These are phyloP conservation scores for Rhodamnia argentea DNA, from an alignment of 345 rosid genomes.

Conservation along the genomic window DNA sequence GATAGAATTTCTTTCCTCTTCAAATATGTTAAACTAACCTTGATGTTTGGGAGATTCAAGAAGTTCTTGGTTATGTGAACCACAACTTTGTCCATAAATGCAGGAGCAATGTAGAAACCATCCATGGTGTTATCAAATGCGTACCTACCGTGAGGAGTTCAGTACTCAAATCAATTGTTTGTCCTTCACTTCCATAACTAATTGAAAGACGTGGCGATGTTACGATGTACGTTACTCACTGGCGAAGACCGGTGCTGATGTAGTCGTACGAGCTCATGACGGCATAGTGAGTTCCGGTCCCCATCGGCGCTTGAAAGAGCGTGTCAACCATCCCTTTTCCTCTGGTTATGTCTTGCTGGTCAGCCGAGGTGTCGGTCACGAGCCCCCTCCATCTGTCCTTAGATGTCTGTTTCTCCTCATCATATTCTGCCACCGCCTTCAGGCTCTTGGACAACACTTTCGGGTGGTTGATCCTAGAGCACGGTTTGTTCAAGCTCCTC, in stretches of 20 bases:
- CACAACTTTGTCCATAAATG: constrained; percentile 48
- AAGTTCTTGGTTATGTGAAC: constrained; percentile 47
- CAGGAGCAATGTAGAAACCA: constrained; percentile 49
- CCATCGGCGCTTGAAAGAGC: constrained; percentile 50
- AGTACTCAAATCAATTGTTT: not conserved
- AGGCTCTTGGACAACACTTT: not conserved
- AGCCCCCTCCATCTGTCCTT: constrained; percentile 39
- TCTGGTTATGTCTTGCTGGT: constrained; percentile 45
- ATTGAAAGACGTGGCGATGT: not conserved
- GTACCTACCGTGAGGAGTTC: constrained; percentile 2
- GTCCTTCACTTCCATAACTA: not conserved
- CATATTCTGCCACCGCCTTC: constrained; percentile 16
- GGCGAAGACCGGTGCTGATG: constrained; percentile 35
- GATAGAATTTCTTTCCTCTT: not conserved
- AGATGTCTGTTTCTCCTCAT: constrained; percentile 32
- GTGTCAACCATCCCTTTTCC: constrained; percentile 46
- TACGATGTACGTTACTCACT: constrained; percentile 7
- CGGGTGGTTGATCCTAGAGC: not conserved
- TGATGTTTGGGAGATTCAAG: constrained; percentile 42
- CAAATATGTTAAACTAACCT: constrained; percentile 10
- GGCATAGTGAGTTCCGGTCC: constrained; percentile 34
- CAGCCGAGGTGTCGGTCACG: constrained; percentile 26
- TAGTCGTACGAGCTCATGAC: constrained; percentile 40
- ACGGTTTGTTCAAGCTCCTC: constrained; percentile 11
- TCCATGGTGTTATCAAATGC: constrained; percentile 31